Percentiles rank a stretch among this genome's conserved stretches.
phyloP scores from a whole-genome alignment of 108 stramenopile genomes.

The Nitzschia sp. region DNA sequence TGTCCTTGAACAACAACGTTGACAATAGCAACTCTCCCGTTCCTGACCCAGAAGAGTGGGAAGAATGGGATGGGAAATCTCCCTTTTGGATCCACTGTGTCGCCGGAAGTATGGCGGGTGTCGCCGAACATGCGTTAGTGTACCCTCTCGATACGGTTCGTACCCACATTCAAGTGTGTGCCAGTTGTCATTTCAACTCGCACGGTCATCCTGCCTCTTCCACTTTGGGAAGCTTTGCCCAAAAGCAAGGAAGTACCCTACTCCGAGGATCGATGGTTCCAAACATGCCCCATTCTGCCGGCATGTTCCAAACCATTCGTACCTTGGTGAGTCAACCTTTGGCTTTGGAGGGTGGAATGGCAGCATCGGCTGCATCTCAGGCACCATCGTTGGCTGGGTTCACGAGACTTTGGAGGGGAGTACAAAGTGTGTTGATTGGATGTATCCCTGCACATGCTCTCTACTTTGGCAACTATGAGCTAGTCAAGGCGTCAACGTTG shows the following conservation, averaged over 20 bases:
- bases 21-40: background rate
- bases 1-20: conserved; percentile 10
- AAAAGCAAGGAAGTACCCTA: conserved; percentile 4
- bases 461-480: conserved; percentile 94
- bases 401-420: conserved; percentile 92
- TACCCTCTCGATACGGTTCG: conserved; percentile 97
- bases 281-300: background rate
- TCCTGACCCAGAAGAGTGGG: conserved; percentile 80
- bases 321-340: conserved; percentile 41
- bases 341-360: conserved; percentile 15
- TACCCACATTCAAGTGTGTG: conserved; percentile 92
- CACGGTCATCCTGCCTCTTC: background rate
- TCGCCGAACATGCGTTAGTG: conserved; percentile 90
- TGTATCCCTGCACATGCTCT: conserved; percentile 98
- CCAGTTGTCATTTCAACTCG: conserved; percentile 40
- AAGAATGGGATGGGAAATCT: conserved; percentile 93
- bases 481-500: conserved; percentile 62
- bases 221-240: background rate
- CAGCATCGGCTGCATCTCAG: conserved; percentile 2
- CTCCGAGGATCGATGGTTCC: conserved; percentile 3
- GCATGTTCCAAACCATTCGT: conserved; percentile 53
- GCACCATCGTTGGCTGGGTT: conserved; percentile 28
- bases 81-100: conserved; percentile 92
- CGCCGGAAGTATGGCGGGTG: conserved; percentile 94
- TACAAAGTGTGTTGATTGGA: conserved; percentile 91